Evolutionary conservation across 148 eudicot species (phyloP).

Genomic region (Nepenthes mirabilis): DNA sequence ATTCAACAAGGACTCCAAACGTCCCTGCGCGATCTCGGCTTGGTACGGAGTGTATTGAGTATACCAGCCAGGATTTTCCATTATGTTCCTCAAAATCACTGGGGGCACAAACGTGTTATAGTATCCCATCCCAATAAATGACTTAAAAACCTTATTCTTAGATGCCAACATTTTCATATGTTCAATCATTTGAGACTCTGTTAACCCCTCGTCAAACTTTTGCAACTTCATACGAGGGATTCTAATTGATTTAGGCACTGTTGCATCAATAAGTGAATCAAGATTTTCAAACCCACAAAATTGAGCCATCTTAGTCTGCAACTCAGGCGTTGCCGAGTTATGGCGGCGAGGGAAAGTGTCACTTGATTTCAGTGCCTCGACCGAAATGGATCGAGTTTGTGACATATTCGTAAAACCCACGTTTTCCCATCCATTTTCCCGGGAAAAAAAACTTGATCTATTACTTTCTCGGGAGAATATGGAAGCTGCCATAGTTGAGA

Average conservation of each 20-base stretch:
- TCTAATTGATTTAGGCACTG: constrained; percentile 81
- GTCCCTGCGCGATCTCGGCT: constrained; percentile 90
- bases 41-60: constrained; percentile 96
- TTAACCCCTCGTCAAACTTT: constrained; percentile 69
- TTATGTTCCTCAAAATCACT: constrained; percentile 83
- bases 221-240: constrained; percentile 41
- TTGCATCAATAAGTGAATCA: constrained; percentile 67
- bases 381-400: constrained; percentile 52
- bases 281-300: constrained; percentile 50
- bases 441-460: constrained; percentile 14
- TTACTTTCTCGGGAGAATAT: constrained; percentile 7
- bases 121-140: constrained; percentile 93
- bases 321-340: constrained; percentile 77
- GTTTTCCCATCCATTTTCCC: constrained; percentile 15
- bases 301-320: constrained; percentile 60
- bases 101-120: constrained; percentile 76
- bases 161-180: constrained; percentile 74
- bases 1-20: constrained; percentile 76
- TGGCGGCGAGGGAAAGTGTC: constrained; percentile 86
- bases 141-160: constrained; percentile 72
- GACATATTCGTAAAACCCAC: constrained; percentile 12
- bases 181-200: constrained; percentile 76
- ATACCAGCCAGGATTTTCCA: constrained; percentile 97
- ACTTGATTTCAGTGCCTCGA: constrained; percentile 64
- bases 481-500: constrained; percentile 49